Base-by-base conservation (phyloP, 208 protist species). In the Crithidia thermophila region DNA sequence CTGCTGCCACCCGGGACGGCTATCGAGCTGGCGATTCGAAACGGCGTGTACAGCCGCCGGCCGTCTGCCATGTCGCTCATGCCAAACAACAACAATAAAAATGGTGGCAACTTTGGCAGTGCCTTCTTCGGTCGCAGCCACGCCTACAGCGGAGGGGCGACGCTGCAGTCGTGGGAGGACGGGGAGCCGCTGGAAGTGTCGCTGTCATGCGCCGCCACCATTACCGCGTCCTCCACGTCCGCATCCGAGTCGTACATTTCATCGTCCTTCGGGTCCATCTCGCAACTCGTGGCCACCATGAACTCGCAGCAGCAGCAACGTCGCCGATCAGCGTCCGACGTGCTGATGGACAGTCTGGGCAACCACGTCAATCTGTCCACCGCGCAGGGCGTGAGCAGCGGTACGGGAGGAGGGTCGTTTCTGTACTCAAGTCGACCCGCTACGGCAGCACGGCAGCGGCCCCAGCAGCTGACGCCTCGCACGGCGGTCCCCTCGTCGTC, bases 181-280 rank as follows among this genome's bases (percentile, higher is more conserved):
- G 27, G 30, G 6, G 59, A 68, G n/a, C 52, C 49, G 45, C 7
- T 45, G 51, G 53, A 68, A 53, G 49, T 67, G 16, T 67, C 47
- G 43, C 69, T 75, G n/a, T 75, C 69, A 18, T 75, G 69, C 30
- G 69, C 69, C 9, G 60, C 60, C 25, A 75, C 60, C 60, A 59
- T 68, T 39, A 75, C 60, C 6, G 69, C 53, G 21, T 68, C 60
- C 0, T 75, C 69, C 0, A 75, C 69, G 9, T 64, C 60, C 0
- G 60, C 69, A 13, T 59, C 52, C 6, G 60, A 8, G 20, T 56
- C 60, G n/a, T 68, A 75, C 36, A 47, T 52, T 20, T 75, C 69
- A 0, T 75, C 69, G 14, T 67, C 69, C 21, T 75, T 59, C 33
- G 69, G 69, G 14, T 64, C 60, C 3, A 1, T 75, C 9, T 31